Conservation (phyloP, 2,329 filamentous ascomycete genomes). For the Botrytis squamosa region DNA sequence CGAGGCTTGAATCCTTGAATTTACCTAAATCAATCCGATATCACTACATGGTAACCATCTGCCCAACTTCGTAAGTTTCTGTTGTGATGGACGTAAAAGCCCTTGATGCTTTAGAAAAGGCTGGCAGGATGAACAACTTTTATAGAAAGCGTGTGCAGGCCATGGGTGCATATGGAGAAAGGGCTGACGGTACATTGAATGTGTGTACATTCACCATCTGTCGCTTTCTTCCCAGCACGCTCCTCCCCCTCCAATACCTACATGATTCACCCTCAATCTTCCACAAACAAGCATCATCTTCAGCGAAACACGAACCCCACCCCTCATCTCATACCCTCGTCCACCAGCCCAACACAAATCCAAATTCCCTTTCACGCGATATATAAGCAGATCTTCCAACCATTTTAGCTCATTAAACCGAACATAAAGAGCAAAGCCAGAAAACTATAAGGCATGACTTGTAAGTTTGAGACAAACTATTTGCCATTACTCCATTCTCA, state of each 20-base stretch:
- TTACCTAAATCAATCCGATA: accelerated
- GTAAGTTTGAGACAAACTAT: not conserved
- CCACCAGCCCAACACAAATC: not conserved
- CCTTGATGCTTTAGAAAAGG: not conserved
- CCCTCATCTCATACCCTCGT: not conserved
- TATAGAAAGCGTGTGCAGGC: not conserved
- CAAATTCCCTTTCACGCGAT: accelerated
- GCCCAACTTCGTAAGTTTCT: not conserved
- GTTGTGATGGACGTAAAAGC: accelerated
- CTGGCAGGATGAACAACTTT: not conserved
- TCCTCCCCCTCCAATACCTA: not conserved
- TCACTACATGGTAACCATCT: not conserved
- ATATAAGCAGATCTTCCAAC: not conserved
- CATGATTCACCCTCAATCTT: not conserved
- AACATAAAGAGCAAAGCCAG: too few species aligned
- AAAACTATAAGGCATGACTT: too few species aligned
- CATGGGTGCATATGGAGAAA: not conserved
- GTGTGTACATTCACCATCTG: not conserved
- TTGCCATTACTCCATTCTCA: not conserved
- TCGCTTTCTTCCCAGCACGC: too few species aligned
- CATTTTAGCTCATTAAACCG: not conserved
- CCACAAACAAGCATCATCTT: not conserved
- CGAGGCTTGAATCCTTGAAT: not conserved
- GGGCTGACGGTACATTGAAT: not conserved
- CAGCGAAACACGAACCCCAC: not conserved